Percentiles rank a stretch among this genome's conserved stretches.
phyloP scores from a whole-genome alignment of 192 early-diverging fungal genomes.

The Coemansia sp. region DNA sequence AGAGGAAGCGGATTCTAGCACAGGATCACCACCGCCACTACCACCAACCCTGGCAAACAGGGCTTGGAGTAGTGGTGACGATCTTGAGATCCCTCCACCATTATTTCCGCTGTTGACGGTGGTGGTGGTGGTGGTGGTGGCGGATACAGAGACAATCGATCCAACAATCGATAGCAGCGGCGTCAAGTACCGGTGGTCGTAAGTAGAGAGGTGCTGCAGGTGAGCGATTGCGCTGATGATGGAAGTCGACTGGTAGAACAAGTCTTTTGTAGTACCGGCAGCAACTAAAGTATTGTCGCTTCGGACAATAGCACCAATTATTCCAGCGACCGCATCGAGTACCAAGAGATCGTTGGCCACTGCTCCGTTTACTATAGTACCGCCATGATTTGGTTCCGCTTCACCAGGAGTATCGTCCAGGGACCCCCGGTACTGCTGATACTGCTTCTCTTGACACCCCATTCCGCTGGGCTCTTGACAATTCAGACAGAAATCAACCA shows the following conservation, averaged over 20 bases:
- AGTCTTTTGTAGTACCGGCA: not conserved
- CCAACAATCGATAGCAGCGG: conserved; percentile 24
- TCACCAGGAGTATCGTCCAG: too few species aligned
- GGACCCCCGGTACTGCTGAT: too few species aligned
- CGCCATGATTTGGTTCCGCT: too few species aligned
- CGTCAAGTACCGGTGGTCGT: conserved; percentile 33
- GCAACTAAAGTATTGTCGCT: not conserved
- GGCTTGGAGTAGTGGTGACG: conserved; percentile 7
- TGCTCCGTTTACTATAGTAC: too few species aligned
- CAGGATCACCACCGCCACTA: too few species aligned
- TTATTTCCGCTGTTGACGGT: too few species aligned
- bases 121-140: too few species aligned
- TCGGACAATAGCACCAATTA: conserved; percentile 12
- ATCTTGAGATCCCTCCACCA: not conserved
- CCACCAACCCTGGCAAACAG: not conserved
- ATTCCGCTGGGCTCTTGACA: conserved; percentile 8
- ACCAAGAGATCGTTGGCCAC: conserved; percentile 11
- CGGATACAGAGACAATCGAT: not conserved
- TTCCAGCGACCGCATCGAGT: conserved; percentile 20
- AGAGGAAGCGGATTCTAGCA: too few species aligned
- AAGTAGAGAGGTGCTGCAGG: conserved; percentile 17
- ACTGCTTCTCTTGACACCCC: too few species aligned
- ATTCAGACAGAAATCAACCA: conserved; percentile 38
- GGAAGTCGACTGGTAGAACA: conserved; percentile 16
- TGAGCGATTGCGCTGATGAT: conserved; percentile 25